Evolutionary conservation across 2,329 filamentous ascomycete genomes (phyloP).

Genomic region (Diaporthe longicolla): DNA sequence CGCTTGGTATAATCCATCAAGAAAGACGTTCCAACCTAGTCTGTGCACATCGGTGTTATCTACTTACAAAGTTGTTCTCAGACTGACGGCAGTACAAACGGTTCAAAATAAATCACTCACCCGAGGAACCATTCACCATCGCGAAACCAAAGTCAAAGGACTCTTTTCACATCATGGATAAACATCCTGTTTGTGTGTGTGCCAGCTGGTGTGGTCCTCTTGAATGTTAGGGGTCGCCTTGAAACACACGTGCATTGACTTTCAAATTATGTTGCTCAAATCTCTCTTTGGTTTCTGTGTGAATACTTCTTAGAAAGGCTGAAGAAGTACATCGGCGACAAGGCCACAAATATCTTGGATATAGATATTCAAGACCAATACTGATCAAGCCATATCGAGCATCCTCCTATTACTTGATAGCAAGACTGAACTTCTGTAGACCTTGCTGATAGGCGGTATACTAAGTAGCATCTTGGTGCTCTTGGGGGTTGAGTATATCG

Average conservation of each 20-base stretch:
- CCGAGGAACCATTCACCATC: conserved; percentile 13
- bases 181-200: conserved; percentile 26
- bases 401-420: conserved; percentile 24
- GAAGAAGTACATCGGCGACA: conserved; percentile 18
- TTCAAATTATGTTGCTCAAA: conserved; percentile 34
- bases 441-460: conserved; percentile 35
- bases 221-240: background rate
- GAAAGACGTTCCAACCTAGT: background rate
- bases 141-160: conserved; percentile 31
- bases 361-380: conserved; percentile 24
- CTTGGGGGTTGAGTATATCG: conserved; percentile 29
- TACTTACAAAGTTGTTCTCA: no score
- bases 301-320: conserved; percentile 29
- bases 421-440: conserved; percentile 29
- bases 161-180: conserved; percentile 22
- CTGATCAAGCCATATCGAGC: conserved; percentile 21
- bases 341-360: conserved; percentile 20
- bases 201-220: conserved; percentile 18
- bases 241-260: conserved; percentile 3
- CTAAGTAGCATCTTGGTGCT: conserved; percentile 36
- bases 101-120: background rate
- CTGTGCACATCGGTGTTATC: background rate
- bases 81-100: background rate
- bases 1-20: conserved; percentile 20
- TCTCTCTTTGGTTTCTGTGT: conserved; percentile 32